Percentiles rank a stretch among this genome's conserved stretches.
Evolutionary conservation across 352 stramenopile species (phyloP).

Genomic region (Phytopythium boreale): DNA sequence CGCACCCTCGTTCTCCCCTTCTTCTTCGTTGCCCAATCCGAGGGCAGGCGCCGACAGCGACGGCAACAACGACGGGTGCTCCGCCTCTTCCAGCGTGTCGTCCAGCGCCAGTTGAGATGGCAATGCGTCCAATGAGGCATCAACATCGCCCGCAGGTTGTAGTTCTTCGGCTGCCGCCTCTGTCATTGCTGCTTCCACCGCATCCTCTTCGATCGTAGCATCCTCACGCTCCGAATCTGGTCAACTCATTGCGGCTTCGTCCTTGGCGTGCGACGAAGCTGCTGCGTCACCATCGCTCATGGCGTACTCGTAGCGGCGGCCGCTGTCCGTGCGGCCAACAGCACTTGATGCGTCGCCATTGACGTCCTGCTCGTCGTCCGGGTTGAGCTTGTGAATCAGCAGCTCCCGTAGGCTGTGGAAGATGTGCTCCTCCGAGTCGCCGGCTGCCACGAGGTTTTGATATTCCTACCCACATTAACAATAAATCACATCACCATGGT

Average conservation of each 20-base stretch:
- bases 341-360: background rate
- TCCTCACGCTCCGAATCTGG: background rate
- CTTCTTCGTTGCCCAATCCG: background rate
- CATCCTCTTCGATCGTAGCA: background rate
- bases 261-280: background rate
- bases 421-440: slow-evolving; percentile 39
- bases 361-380: background rate
- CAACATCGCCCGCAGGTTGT: background rate
- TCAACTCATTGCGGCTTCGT: background rate
- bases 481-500: background rate
- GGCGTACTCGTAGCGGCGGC: background rate
- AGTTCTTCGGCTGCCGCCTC: background rate
- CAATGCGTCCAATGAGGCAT: background rate
- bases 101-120: background rate
- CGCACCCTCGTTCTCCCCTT: slow-evolving; percentile 2
- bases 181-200: background rate
- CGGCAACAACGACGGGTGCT: background rate
- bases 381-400: slow-evolving; percentile 15
- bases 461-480: slow-evolving; percentile 22
- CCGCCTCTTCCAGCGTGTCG: background rate
- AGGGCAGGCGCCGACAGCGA: background rate
- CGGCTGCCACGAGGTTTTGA: slow-evolving; percentile 23
- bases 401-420: slow-evolving; percentile 37
- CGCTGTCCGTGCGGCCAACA: background rate
- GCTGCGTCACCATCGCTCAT: background rate